Percentiles rank a stretch among this genome's conserved stretches.
Evolutionary conservation across 2,329 filamentous ascomycete genomes (phyloP).

Genomic region (Paradendryphiella salina): DNA sequence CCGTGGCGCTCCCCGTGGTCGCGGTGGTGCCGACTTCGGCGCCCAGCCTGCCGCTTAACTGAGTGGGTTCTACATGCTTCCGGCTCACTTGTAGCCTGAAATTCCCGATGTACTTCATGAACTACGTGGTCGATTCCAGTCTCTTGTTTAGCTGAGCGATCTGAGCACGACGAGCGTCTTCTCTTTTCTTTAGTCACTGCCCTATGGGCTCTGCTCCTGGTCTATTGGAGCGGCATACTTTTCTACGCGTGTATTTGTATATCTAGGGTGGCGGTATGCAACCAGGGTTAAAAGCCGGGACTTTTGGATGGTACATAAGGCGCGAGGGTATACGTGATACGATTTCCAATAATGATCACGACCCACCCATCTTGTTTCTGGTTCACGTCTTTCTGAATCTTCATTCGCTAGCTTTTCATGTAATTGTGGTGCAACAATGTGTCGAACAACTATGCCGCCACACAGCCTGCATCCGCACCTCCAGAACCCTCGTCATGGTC

Average conservation of each 20-base stretch:
- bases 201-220: constrained; percentile 17
- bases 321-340: constrained; percentile 8
- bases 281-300: constrained; percentile 1
- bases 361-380: not conserved
- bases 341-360: constrained; percentile 9
- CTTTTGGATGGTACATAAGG: not conserved
- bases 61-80: not conserved
- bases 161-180: constrained; percentile 2
- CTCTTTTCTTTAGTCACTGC: constrained; percentile 16
- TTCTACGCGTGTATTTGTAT: constrained; percentile 17
- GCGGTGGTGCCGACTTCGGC: constrained; percentile 32
- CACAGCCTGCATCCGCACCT: no score
- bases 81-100: not conserved
- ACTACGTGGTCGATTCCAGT: constrained; percentile 1
- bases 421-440: no score
- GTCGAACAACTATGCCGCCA: no score
- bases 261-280: not conserved
- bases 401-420: no score
- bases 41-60: constrained; percentile 31
- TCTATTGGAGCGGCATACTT: constrained; percentile 6
- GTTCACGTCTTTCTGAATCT: not conserved
- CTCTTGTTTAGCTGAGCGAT: constrained; percentile 9
- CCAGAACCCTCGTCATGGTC: no score
- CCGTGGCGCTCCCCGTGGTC: constrained; percentile 46
- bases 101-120: not conserved